phyloP scores from a whole-genome alignment of 1,284 basidiomycete species.

The Microbotryum scabiosae region DNA sequence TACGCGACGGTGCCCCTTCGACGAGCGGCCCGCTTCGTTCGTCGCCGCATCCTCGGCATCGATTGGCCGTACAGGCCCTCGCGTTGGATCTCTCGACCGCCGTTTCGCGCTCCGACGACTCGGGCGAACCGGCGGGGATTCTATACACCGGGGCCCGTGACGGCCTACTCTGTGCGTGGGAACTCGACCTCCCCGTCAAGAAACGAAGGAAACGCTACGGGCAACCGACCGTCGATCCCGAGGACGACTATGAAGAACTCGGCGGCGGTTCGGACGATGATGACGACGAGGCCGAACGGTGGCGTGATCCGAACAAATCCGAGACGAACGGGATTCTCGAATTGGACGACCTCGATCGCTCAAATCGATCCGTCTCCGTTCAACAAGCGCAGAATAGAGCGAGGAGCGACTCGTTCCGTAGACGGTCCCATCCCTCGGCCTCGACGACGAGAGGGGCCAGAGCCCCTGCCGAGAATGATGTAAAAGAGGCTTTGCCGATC shows the following conservation, averaged over 20 bases:
- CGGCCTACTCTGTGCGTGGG: constrained; percentile 85
- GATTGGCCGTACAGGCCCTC: constrained; percentile 75
- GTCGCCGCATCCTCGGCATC: constrained; percentile 59
- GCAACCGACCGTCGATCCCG: not conserved
- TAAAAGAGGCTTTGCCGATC: constrained; percentile 47
- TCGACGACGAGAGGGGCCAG: not conserved
- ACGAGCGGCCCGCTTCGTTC: constrained; percentile 10
- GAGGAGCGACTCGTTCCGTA: not conserved
- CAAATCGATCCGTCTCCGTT: constrained; percentile 5
- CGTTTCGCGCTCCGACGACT: constrained; percentile 45
- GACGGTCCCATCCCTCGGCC: not conserved
- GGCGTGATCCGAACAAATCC: constrained; percentile 35
- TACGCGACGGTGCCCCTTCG: constrained; percentile 3
- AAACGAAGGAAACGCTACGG: constrained; percentile 41
- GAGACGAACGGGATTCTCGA: constrained; percentile 55
- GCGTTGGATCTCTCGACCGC: constrained; percentile 77
- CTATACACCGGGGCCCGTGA: constrained; percentile 89
- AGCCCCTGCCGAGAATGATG: constrained; percentile 1
- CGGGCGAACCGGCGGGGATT: constrained; percentile 67
- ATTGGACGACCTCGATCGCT: constrained; percentile 13
- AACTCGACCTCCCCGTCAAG: constrained; percentile 59
- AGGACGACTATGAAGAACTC: constrained; percentile 20
- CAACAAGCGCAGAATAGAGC: constrained; percentile 1
- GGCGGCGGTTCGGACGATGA: constrained; percentile 4
- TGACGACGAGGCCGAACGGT: constrained; percentile 21